Evolutionary conservation across 768 basidiomycete genomes (phyloP).

Genomic region (Macrolepiota fuliginosa): DNA sequence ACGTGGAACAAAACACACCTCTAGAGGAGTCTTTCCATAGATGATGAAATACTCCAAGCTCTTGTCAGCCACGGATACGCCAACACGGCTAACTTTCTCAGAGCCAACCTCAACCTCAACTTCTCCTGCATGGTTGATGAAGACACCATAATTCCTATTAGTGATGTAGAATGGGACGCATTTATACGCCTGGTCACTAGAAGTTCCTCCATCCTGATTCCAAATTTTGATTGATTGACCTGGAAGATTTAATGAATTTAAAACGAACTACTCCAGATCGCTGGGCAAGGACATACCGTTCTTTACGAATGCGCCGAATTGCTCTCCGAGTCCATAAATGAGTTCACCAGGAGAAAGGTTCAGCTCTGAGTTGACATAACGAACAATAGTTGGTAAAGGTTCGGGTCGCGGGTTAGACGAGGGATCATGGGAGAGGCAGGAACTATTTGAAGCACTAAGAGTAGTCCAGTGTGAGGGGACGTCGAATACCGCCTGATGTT

Average conservation of each 20-base stretch:
- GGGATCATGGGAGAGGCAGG: constrained; percentile 55
- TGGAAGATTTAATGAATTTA: constrained; percentile 18
- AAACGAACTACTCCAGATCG: constrained; percentile 15
- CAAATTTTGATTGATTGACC: constrained; percentile 61
- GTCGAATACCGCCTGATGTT: constrained; percentile 54
- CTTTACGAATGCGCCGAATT: constrained; percentile 73
- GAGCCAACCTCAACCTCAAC: constrained; percentile 73
- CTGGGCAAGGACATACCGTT: constrained; percentile 48
- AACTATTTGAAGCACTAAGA: constrained; percentile 48
- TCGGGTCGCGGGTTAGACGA: constrained; percentile 54
- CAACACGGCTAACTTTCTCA: constrained; percentile 64
- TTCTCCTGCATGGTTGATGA: constrained; percentile 74
- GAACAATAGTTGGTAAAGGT: constrained; percentile 36
- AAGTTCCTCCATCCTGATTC: constrained; percentile 78
- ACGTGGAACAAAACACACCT: constrained; percentile 34
- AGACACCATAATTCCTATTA: constrained; percentile 70
- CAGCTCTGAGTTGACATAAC: constrained; percentile 58
- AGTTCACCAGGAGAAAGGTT: constrained; percentile 68
- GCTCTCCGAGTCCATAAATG: constrained; percentile 73
- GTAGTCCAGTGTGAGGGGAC: constrained; percentile 55
- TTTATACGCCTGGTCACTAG: constrained; percentile 66
- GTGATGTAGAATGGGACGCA: constrained; percentile 70
- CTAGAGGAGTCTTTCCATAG: constrained; percentile 63
- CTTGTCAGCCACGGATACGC: constrained; percentile 60
- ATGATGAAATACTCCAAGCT: constrained; percentile 71